Evolutionary conservation across 495 filamentous ascomycete species (phyloP).

Genomic region (Hyaloscypha bicolor): DNA sequence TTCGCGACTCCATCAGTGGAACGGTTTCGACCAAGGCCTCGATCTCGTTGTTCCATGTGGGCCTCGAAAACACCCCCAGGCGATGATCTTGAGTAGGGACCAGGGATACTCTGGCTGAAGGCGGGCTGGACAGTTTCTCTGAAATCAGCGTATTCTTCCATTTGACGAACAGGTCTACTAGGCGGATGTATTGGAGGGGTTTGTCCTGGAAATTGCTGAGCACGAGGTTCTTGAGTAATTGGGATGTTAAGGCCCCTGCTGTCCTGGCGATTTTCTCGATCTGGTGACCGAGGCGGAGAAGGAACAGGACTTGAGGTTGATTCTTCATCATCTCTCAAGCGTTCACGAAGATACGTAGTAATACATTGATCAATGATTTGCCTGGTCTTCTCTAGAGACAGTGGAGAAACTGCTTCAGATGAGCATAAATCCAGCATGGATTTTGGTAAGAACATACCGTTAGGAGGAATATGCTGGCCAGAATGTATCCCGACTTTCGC

Average conservation of each 20-base stretch:
- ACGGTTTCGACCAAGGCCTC: neutral
- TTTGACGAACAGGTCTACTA: neutral
- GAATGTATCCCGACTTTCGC: conserved; percentile 12
- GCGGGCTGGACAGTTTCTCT: conserved; percentile 3
- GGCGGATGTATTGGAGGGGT: conserved; percentile 12
- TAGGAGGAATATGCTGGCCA: conserved; percentile 9
- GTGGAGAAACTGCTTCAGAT: conserved; percentile 22
- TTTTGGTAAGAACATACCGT: conserved; percentile 7
- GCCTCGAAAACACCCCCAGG: conserved; percentile 24
- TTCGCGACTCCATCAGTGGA: neutral
- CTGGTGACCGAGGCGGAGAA: conserved; percentile 15
- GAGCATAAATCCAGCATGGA: neutral
- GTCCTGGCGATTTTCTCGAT: neutral
- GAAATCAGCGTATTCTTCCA: neutral
- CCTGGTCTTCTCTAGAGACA: conserved; percentile 52
- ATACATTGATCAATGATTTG: conserved; percentile 56
- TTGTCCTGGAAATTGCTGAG: neutral
- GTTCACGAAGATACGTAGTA: conserved; percentile 48
- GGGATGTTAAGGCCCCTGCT: neutral
- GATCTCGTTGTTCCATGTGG: conserved; percentile 20
- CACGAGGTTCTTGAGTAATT: neutral
- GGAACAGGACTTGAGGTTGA: neutral
- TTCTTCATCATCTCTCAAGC: conserved; percentile 26
- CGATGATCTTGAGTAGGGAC: conserved; percentile 27
- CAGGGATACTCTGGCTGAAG: conserved; percentile 2